Evolutionary conservation across 116 monocot species (phyloP).

Genomic region (Phalaenopsis hybrid): DNA sequence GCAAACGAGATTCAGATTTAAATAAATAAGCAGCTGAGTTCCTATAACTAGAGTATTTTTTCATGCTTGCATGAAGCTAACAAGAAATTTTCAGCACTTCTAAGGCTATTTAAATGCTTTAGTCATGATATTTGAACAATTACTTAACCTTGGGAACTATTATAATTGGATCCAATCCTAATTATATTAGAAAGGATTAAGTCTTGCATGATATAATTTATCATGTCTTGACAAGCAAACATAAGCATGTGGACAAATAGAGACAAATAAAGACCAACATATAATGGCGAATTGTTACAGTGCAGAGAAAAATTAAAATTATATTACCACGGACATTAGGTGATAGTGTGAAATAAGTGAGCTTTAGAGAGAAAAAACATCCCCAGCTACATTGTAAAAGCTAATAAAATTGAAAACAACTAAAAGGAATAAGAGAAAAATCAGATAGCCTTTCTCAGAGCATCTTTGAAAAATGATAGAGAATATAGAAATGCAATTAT

Average conservation of each 20-base stretch:
- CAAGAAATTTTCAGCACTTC: neutral
- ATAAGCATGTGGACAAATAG: neutral
- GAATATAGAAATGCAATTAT: neutral
- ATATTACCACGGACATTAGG: neutral
- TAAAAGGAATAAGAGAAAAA: neutral
- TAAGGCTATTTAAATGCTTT: neutral
- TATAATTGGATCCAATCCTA: neutral
- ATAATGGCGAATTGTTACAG: neutral
- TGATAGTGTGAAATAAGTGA: neutral
- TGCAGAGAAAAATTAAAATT: neutral
- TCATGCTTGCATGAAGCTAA: neutral
- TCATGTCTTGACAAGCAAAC: neutral
- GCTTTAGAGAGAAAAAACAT: too few relatives aligned
- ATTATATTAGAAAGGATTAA: neutral
- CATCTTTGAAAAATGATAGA: neutral
- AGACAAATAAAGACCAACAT: neutral
- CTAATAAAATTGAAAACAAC: neutral
- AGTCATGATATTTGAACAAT: neutral
- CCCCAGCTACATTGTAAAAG: neutral
- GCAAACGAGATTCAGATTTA: neutral
- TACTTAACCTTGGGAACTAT: neutral
- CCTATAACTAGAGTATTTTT: neutral
- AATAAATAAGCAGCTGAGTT: neutral
- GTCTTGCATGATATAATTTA: neutral
- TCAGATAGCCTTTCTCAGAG: neutral